Percentiles rank a stretch among this genome's conserved stretches.
These are phyloP conservation scores for Paramecium sexaurelia DNA, from an alignment of 73 alveolate genomes.

Conservation along the genomic window DNA sequence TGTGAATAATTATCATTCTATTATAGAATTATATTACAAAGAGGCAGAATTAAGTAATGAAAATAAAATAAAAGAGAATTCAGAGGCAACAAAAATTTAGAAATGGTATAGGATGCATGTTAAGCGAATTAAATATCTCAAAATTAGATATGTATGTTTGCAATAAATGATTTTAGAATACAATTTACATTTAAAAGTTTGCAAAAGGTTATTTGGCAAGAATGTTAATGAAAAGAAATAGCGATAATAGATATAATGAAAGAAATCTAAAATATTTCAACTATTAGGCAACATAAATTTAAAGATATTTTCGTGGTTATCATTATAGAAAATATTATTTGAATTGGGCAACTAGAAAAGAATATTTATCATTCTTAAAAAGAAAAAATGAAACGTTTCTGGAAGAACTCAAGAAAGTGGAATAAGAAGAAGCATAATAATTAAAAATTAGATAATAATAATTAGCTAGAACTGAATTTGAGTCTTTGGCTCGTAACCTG, in stretches of 20 bases:
- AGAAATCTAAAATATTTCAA: conserved; percentile 14
- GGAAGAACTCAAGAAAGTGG: conserved; percentile 70
- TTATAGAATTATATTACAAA: neutral
- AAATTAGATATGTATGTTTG: conserved; percentile 3
- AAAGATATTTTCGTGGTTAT: conserved; percentile 28
- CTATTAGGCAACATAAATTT: neutral
- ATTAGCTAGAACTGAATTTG: conserved; percentile 81
- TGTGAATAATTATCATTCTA: neutral
- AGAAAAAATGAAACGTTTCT: conserved; percentile 49
- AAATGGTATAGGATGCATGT: neutral
- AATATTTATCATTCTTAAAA: neutral
- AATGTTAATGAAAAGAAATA: conserved; percentile 26
- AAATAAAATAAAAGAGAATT: neutral
- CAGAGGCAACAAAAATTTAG: neutral
- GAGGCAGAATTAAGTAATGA: neutral
- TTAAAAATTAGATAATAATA: conserved; percentile 66
- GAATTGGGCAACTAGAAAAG: neutral
- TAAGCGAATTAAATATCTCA: neutral
- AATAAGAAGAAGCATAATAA: conserved; percentile 66
- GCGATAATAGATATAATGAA: conserved; percentile 38
- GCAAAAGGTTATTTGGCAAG: conserved; percentile 35
- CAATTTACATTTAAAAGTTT: neutral
- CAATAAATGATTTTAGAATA: neutral
- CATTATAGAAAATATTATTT: conserved; percentile 43
- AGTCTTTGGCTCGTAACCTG: conserved; percentile 79